Evolutionary conservation across 805 yeast species (phyloP).

Genomic region (Wickerhamomyces chaumierensis): DNA sequence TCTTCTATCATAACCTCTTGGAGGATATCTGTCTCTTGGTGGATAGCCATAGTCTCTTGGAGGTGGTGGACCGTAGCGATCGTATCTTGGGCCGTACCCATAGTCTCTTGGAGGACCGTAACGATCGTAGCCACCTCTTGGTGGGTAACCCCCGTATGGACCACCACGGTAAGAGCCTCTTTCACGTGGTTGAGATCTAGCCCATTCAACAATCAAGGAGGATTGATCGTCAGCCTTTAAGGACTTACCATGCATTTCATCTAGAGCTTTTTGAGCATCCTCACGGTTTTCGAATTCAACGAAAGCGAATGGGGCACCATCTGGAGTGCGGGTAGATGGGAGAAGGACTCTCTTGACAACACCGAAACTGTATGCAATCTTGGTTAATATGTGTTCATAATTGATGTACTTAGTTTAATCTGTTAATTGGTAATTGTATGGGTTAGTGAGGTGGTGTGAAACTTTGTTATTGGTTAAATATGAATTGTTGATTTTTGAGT

Average conservation of each 20-base stretch:
- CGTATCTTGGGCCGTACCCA: constrained; percentile 4
- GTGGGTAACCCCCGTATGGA: constrained; percentile 2
- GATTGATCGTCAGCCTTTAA: constrained; percentile 27
- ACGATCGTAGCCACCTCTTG: constrained; percentile 8
- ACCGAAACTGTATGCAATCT: constrained; percentile 31
- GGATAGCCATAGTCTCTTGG: constrained; percentile 10
- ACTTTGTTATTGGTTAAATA: too few relatives aligned
- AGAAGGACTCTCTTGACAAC: constrained; percentile 46
- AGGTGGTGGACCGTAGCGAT: constrained; percentile 6
- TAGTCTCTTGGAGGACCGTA: constrained; percentile 9
- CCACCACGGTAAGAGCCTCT: constrained; percentile 12
- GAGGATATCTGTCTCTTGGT: constrained; percentile 4
- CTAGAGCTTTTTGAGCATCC: constrained; percentile 44
- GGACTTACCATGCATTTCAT: constrained; percentile 29
- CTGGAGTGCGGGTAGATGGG: constrained; percentile 51
- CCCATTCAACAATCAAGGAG: constrained; percentile 41
- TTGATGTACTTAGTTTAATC: too few relatives aligned
- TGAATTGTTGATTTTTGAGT: too few relatives aligned
- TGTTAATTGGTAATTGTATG: too few relatives aligned
- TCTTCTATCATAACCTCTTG: constrained; percentile 13
- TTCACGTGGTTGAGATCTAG: constrained; percentile 41
- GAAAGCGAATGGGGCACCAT: constrained; percentile 51
- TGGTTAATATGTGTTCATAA: constrained; percentile 2
- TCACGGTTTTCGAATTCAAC: constrained; percentile 43
- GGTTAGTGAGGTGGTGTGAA: too few relatives aligned